phyloP scores from a whole-genome alignment of 768 basidiomycete species.

The Thelephora ganbajun region DNA sequence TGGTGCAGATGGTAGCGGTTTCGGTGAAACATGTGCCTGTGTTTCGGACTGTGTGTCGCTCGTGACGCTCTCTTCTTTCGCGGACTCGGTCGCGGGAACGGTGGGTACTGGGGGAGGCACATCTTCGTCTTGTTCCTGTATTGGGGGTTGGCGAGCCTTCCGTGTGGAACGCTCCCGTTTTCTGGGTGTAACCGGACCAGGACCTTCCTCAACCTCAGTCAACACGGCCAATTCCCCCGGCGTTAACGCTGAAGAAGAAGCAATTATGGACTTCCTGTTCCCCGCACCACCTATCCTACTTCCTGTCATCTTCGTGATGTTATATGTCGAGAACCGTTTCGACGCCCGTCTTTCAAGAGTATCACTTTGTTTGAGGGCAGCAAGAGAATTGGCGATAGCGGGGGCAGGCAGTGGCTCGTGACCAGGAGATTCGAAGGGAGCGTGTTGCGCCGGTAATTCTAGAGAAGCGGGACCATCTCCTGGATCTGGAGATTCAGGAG shows the following conservation, averaged over 20 bases:
- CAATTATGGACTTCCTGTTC: constrained; percentile 55
- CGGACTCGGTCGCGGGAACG: neutral
- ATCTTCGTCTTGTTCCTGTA: constrained; percentile 16
- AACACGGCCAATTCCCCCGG: constrained; percentile 60
- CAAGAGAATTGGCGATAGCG: constrained; percentile 68
- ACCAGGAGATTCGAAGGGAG: constrained; percentile 19
- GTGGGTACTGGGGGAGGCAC: neutral
- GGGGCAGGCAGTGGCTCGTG: constrained; percentile 31
- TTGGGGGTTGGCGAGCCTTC: constrained; percentile 10
- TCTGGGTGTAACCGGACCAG: constrained; percentile 7
- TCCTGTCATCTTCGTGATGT: constrained; percentile 87
- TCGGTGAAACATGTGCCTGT: constrained; percentile 2
- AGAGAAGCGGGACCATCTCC: neutral
- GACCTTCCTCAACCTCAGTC: constrained; percentile 61
- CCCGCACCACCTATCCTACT: constrained; percentile 25
- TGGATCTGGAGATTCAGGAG: constrained; percentile 15
- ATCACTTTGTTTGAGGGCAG: constrained; percentile 78
- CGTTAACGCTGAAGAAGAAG: constrained; percentile 44
- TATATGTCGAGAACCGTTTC: constrained; percentile 91
- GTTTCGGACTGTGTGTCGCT: neutral
- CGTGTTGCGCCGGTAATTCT: neutral
- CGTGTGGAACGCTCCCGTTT: constrained; percentile 10
- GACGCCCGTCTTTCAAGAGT: constrained; percentile 83
- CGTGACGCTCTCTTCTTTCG: neutral
- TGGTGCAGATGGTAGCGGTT: constrained; percentile 14